Percentiles rank a stretch among this genome's conserved stretches.
These are phyloP conservation scores for Sporopachydermia cereana DNA, from an alignment of 1,139 yeast genomes.

Conservation along the genomic window DNA sequence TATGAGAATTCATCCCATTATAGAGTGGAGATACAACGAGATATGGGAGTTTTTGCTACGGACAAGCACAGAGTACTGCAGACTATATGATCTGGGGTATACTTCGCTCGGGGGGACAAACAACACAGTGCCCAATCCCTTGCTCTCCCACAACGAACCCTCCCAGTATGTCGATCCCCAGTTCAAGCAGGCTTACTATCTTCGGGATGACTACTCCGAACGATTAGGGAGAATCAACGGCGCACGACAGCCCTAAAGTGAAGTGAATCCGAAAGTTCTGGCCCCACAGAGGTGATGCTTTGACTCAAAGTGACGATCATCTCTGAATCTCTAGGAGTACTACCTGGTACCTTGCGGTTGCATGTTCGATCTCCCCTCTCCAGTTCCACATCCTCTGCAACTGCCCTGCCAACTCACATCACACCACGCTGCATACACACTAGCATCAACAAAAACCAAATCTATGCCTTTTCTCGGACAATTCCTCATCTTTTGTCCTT, in stretches of 20 bases:
- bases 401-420: too few species aligned
- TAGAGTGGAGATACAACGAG: conserved; percentile 70
- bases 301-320: too few species aligned
- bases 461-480: too few species aligned
- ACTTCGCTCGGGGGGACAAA: conserved; percentile 72
- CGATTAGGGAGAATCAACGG: conserved; percentile 23
- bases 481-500: too few species aligned
- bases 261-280: conserved; percentile 16
- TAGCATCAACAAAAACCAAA: too few species aligned
- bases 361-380: too few species aligned
- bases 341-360: too few species aligned
- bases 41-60: conserved; percentile 59
- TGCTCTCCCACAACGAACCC: conserved; percentile 26
- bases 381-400: too few species aligned
- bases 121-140: conserved; percentile 58
- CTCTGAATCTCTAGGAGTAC: too few species aligned
- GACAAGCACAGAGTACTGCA: conserved; percentile 47
- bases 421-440: too few species aligned
- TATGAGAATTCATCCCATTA: conserved; percentile 65
- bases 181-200: conserved; percentile 33
- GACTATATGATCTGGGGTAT: conserved; percentile 63
- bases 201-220: conserved; percentile 33
- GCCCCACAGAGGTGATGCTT: background rate
- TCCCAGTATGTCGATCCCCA: conserved; percentile 15
- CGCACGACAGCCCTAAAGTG: background rate